These are phyloP conservation scores for Vanrija pseudolonga DNA, from an alignment of 1,284 basidiomycete genomes.

Conservation along the genomic window DNA sequence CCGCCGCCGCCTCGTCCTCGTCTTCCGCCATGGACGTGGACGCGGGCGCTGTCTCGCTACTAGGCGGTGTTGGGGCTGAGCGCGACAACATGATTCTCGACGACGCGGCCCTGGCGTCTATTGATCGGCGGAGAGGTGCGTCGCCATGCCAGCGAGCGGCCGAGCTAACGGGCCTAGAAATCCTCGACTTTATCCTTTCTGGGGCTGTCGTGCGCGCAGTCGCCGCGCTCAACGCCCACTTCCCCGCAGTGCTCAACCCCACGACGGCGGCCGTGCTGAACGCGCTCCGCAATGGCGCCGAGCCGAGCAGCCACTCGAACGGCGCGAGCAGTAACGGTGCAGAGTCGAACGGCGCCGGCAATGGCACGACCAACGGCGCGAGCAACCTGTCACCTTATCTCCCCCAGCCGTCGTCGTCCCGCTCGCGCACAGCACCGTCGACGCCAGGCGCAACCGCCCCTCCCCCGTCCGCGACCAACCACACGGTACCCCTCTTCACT, in stretches of 20 bases:
- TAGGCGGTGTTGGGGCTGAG: constrained; percentile 1
- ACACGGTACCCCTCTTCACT: constrained; percentile 28
- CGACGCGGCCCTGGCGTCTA: constrained; percentile 19
- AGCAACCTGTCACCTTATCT: neutral
- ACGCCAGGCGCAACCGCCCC: neutral
- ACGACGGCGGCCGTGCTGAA: constrained; percentile 3
- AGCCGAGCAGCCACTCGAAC: neutral
- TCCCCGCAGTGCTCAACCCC: constrained; percentile 31
- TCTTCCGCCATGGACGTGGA: constrained; percentile 19
- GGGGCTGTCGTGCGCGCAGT: constrained; percentile 38
- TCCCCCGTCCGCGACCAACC: neutral
- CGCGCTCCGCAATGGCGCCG: neutral
- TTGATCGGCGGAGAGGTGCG: constrained; percentile 38
- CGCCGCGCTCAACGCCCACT: constrained; percentile 33
- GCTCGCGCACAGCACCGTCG: too few relatives aligned
- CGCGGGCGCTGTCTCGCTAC: neutral
- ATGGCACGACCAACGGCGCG: neutral
- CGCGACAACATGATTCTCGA: constrained; percentile 11
- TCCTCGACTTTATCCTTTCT: constrained; percentile 40
- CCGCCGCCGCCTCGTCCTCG: too few relatives aligned
- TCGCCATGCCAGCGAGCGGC: neutral
- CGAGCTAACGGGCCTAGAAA: constrained; percentile 15
- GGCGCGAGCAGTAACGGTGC: constrained; percentile 1
- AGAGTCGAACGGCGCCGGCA: neutral
- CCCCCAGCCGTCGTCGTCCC: neutral